Conservation (phyloP, 352 stramenopile genomes). For the Phytophthora citrophthora region DNA sequence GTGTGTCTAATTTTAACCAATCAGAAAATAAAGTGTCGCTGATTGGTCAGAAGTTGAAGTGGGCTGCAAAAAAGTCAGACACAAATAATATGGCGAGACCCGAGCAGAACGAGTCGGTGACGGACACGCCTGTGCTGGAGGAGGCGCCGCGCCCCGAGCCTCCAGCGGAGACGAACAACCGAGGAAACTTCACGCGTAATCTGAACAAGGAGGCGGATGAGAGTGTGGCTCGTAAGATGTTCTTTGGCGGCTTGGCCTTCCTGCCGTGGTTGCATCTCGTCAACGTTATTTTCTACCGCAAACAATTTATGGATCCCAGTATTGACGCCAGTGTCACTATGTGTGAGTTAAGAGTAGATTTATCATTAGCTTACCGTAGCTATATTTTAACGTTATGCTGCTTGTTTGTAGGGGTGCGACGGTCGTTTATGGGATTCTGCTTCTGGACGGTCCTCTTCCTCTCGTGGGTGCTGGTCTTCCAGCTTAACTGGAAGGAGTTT, state of each 20-base stretch:
- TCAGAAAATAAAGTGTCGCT: too few species aligned
- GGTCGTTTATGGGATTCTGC: conserved; percentile 73
- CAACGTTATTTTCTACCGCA: conserved; percentile 85
- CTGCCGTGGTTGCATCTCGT: conserved; percentile 87
- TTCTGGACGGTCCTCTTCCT: conserved; percentile 80
- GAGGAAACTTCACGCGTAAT: conserved; percentile 90
- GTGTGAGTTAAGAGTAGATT: conserved; percentile 48
- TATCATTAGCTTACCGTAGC: too few species aligned
- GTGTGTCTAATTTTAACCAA: conserved; percentile 3
- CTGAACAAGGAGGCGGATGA: conserved; percentile 81
- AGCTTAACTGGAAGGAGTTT: conserved; percentile 88
- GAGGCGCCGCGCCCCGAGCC: conserved; percentile 36
- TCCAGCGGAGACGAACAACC: conserved; percentile 62
- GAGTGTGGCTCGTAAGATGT: conserved; percentile 83
- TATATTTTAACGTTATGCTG: not conserved
- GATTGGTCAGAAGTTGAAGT: too few species aligned
- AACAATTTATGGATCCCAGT: conserved; percentile 74
- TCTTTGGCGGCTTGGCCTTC: conserved; percentile 72
- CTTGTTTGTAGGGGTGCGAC: conserved; percentile 62
- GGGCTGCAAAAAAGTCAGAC: too few species aligned
- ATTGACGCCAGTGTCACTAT: conserved; percentile 75
- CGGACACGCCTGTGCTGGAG: conserved; percentile 69
- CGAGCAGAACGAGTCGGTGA: conserved; percentile 35
- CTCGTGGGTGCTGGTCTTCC: conserved; percentile 80
- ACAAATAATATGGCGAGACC: conserved; percentile 26